Evolutionary conservation across 208 protist species (phyloP).

Genomic region (Histomonas meleagridis): DNA sequence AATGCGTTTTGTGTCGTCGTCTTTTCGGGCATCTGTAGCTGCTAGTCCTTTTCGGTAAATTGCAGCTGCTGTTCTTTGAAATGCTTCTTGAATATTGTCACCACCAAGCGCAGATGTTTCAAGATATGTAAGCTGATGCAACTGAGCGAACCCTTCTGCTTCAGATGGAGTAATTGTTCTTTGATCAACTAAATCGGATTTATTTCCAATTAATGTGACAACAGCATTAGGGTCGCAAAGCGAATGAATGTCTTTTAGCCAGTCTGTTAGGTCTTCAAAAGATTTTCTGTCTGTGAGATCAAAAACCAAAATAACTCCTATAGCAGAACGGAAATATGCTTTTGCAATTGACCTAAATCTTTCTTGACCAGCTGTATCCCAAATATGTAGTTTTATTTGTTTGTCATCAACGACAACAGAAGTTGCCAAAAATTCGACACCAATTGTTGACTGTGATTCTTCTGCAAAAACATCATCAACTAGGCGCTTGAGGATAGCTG

Average conservation of each 20-base stretch:
- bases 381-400: constrained; percentile 32
- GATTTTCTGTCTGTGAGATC: constrained; percentile 34
- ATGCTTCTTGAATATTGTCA: constrained; percentile 5
- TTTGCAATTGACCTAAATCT: background rate
- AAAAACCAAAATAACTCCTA: constrained; percentile 17
- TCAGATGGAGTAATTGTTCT: background rate
- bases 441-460: constrained; percentile 1
- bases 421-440: background rate
- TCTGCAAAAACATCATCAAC: background rate
- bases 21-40: no score
- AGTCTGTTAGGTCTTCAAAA: background rate
- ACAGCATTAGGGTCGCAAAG: background rate
- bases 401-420: constrained; percentile 1
- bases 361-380: constrained; percentile 35
- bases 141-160: background rate
- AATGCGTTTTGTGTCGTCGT: no score
- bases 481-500: background rate
- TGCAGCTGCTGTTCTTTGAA: background rate
- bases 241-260: background rate
- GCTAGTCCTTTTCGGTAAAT: no score
- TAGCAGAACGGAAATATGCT: constrained; percentile 3
- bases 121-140: background rate
- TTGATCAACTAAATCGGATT: background rate
- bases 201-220: constrained; percentile 30
- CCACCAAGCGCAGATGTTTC: constrained; percentile 33